Percentiles rank a stretch among this genome's conserved stretches.
Evolutionary conservation across 106 monocot genomes (phyloP).

Genomic region (Platanthera zijinensis): DNA sequence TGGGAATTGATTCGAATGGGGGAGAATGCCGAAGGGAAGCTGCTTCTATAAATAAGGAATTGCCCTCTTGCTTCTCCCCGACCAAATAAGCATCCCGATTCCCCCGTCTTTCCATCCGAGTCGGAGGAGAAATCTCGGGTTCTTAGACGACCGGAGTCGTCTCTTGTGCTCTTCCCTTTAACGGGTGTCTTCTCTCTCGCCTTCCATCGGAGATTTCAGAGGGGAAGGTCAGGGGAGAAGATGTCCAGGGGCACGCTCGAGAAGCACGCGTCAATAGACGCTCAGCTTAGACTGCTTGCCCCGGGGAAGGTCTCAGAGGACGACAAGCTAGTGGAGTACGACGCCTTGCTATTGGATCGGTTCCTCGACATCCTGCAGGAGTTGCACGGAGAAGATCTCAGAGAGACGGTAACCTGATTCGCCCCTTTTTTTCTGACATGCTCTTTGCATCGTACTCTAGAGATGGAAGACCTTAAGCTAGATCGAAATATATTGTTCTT

Average conservation of each 20-base stretch:
- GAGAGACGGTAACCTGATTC: conserved; percentile 51
- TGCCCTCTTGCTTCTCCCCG: background rate
- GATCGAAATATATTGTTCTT: conserved; percentile 1
- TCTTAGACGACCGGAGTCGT: background rate
- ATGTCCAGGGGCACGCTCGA: conserved; percentile 52
- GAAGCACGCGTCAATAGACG: conserved; percentile 80
- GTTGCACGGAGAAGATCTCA: conserved; percentile 64
- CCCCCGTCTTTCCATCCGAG: background rate
- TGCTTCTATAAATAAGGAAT: background rate
- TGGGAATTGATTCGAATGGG: background rate
- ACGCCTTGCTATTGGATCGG: conserved; percentile 75
- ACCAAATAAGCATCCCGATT: background rate
- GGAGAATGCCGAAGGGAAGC: background rate
- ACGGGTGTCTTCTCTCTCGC: background rate
- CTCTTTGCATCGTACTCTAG: background rate
- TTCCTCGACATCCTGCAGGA: conserved; percentile 93
- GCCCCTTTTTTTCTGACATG: background rate
- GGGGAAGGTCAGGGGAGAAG: background rate
- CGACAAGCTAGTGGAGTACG: conserved; percentile 90
- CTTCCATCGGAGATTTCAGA: background rate
- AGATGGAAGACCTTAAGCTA: background rate
- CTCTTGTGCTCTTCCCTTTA: background rate
- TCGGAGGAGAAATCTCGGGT: conserved; percentile 2
- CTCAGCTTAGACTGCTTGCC: conserved; percentile 76
- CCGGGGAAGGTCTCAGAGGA: conserved; percentile 87